Evolutionary conservation across 208 protist genomes (phyloP), one percentile per base, ranked within the genome.

Genomic region (Leishmania amazonensis): DNA sequence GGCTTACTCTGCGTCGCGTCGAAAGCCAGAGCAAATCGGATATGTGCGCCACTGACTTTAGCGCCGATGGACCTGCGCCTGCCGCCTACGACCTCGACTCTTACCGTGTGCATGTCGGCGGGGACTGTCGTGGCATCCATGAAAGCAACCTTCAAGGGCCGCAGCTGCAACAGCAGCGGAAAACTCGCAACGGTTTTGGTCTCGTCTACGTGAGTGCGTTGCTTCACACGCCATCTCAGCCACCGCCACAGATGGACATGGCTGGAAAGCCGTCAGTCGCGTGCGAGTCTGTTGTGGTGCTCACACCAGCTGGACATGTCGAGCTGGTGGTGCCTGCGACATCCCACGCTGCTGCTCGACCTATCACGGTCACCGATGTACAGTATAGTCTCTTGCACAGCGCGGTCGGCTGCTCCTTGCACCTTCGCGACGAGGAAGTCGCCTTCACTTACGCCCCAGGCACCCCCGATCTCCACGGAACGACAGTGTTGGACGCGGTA

Each of bases 321-420:
- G 87, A 95, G 76, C 79, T 94, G 11, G 81, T 81, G n/a, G 76
- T 58, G 28, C 64, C 62, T n/a, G 65, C 38, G 5, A 54, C 17
- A 51, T 45, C 60, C 28, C 17, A 57, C 8, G 28, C 58, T 31
- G 28, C 51, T 28, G 35, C 21, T 45, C 42, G 42, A 5, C 42
- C 81, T 19, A 83, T 91, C 6, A 92, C 86, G 4, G 68, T 91
- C 5, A 54, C 65, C 15, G 92, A 96, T 85, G 79, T 93, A 3
- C 85, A 88, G 73, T 47, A 85, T 60, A 90, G 85, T 65, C 64
- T 94, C 17, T 47, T 91, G 70, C 76, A 90, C 76, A 90, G 83
- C 38, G 87, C 87, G 6, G 75, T 93, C 42, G 93, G 90, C 15
- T 87, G 85, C 40, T 85, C 85, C 15, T 68, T 93, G 72, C 86